phyloP scores from a whole-genome alignment of 805 yeast species.

The Cyberlindnera maritima region DNA sequence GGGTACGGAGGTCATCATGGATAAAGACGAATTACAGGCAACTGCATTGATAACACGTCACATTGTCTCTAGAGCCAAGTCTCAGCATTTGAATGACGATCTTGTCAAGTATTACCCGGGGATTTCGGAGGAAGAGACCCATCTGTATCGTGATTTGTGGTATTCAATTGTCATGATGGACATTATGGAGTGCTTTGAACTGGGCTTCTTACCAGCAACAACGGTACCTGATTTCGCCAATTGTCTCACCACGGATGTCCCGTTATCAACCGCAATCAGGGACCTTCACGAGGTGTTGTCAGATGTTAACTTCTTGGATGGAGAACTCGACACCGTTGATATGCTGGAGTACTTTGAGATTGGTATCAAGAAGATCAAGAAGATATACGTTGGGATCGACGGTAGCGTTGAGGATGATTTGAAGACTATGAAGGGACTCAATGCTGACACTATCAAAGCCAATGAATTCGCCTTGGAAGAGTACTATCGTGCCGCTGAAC shows the following conservation, averaged over 20 bases:
- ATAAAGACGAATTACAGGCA: no score
- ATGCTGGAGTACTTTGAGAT: not conserved
- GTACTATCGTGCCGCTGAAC: not conserved
- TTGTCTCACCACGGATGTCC: not conserved
- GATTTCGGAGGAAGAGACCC: not conserved
- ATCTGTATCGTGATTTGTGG: not conserved
- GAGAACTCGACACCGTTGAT: not conserved
- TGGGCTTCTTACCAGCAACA: not conserved
- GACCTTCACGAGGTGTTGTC: conserved; percentile 1
- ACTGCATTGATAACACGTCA: not conserved
- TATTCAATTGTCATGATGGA: not conserved
- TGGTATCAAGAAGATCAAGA: not conserved
- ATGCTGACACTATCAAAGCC: not conserved
- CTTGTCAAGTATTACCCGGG: not conserved
- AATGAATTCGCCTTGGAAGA: not conserved
- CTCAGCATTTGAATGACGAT: not conserved
- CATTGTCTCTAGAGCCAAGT: not conserved
- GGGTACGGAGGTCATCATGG: not conserved
- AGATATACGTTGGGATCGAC: not conserved
- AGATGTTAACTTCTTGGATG: conserved; percentile 3
- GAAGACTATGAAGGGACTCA: not conserved
- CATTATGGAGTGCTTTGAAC: not conserved
- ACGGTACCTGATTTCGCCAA: not conserved
- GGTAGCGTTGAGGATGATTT: not conserved
- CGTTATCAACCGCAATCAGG: not conserved